Conservation (phyloP, 2,329 filamentous ascomycete species). For the Xylariaceae sp. region DNA sequence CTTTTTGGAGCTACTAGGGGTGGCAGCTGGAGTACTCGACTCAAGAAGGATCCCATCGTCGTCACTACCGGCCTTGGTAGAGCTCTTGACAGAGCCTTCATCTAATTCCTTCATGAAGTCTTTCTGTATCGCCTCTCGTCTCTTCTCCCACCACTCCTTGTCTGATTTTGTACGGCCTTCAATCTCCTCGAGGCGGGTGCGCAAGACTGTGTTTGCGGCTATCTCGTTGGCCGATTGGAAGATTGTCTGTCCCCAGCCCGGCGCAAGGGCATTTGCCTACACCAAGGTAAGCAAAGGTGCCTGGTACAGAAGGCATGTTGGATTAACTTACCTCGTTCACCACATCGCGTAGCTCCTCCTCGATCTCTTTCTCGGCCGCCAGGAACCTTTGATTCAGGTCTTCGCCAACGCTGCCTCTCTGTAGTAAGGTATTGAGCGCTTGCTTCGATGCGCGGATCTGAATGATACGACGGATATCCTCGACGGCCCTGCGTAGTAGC, state of each 20-base stretch:
- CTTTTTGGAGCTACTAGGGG: constrained; percentile 48
- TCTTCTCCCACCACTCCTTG: constrained; percentile 92
- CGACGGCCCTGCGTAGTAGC: constrained; percentile 83
- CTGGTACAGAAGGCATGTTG: too few species aligned
- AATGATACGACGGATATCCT: constrained; percentile 92
- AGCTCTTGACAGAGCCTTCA: constrained; percentile 50
- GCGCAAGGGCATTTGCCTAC: constrained; percentile 87
- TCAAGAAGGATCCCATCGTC: constrained; percentile 83
- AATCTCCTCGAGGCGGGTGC: constrained; percentile 77
- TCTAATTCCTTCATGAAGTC: constrained; percentile 88
- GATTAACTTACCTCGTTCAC: constrained; percentile 75
- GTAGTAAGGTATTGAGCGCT: constrained; percentile 80
- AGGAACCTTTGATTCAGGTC: constrained; percentile 93
- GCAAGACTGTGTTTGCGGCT: constrained; percentile 79
- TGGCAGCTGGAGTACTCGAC: constrained; percentile 46
- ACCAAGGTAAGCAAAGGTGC: neutral
- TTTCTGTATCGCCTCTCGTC: constrained; percentile 72
- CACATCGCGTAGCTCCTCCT: constrained; percentile 92
- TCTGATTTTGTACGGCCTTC: constrained; percentile 74
- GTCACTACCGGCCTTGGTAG: constrained; percentile 58
- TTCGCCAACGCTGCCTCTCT: constrained; percentile 91
- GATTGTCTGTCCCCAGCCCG: constrained; percentile 91
- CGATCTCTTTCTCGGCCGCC: constrained; percentile 95
- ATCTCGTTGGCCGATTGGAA: constrained; percentile 99
- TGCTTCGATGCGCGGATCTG: constrained; percentile 88